Evolutionary conservation across 1,284 basidiomycete genomes (phyloP).

Genomic region (Cryptococcus floricola): DNA sequence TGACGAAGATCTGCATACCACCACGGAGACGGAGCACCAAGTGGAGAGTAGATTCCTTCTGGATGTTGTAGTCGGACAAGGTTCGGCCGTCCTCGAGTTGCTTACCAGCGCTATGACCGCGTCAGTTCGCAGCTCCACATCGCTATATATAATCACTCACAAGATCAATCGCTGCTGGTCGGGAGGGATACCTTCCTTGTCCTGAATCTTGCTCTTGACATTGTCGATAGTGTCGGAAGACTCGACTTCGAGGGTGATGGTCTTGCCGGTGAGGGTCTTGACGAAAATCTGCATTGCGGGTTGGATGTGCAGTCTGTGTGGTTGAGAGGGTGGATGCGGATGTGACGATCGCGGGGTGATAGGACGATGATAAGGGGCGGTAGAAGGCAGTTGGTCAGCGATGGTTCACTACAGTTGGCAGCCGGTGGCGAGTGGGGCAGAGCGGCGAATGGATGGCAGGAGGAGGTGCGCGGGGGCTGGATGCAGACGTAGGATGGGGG

Average conservation of each 20-base stretch:
- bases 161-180: slow-evolving; percentile 62
- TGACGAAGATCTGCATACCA: slow-evolving; percentile 66
- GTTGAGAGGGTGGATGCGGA: slow-evolving; percentile 26
- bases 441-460: not conserved
- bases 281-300: slow-evolving; percentile 49
- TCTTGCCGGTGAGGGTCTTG: slow-evolving; percentile 50
- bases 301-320: slow-evolving; percentile 51
- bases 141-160: no score
- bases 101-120: slow-evolving; percentile 21
- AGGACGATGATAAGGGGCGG: slow-evolving; percentile 1
- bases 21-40: slow-evolving; percentile 94
- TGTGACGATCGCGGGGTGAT: not conserved
- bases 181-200: slow-evolving; percentile 67
- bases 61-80: slow-evolving; percentile 81
- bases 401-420: not conserved
- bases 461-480: not conserved
- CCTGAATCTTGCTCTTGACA: slow-evolving; percentile 71
- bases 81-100: slow-evolving; percentile 70
- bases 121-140: no score
- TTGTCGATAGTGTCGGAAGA: slow-evolving; percentile 86
- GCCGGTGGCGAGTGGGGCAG: not conserved
- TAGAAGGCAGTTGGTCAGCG: not conserved
- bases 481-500: not conserved
- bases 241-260: slow-evolving; percentile 55
- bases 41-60: slow-evolving; percentile 97